Evolutionary conservation across 2,329 filamentous ascomycete species (phyloP).

Genomic region (Mariannaea elegans): DNA sequence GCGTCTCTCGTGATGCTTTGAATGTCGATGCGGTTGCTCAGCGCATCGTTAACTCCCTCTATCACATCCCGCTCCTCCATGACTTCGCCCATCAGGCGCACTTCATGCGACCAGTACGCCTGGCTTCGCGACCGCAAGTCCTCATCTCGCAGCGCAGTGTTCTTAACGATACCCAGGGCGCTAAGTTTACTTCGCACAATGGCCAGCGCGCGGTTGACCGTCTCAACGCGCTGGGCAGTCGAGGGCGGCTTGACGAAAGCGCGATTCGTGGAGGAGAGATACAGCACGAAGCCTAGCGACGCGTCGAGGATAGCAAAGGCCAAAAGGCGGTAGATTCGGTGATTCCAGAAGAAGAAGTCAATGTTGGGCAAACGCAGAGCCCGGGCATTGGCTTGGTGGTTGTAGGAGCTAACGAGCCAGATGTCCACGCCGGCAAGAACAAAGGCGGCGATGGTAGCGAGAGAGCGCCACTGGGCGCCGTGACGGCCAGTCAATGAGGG

Average conservation of each 20-base stretch:
- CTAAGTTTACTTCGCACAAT: constrained; percentile 72
- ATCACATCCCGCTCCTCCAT: constrained; percentile 83
- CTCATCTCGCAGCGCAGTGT: constrained; percentile 79
- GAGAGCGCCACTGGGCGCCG: constrained; percentile 73
- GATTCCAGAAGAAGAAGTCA: constrained; percentile 76
- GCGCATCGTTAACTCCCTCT: constrained; percentile 73
- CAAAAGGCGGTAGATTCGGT: constrained; percentile 70
- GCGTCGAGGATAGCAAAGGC: constrained; percentile 72
- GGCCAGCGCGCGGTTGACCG: constrained; percentile 64
- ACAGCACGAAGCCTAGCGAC: constrained; percentile 72
- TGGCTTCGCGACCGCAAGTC: constrained; percentile 71
- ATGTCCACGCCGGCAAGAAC: constrained; percentile 70
- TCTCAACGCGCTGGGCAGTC: constrained; percentile 72
- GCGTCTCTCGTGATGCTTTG: constrained; percentile 69
- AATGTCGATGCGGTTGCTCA: constrained; percentile 72
- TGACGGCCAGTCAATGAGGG: constrained; percentile 69
- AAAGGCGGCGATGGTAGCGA: constrained; percentile 71
- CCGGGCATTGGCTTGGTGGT: constrained; percentile 70
- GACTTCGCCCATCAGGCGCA: constrained; percentile 73
- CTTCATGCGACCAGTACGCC: constrained; percentile 85
- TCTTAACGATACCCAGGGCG: constrained; percentile 79
- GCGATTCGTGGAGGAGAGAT: constrained; percentile 80
- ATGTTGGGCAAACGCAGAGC: constrained; percentile 70
- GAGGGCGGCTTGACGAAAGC: constrained; percentile 72
- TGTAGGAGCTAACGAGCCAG: constrained; percentile 71